phyloP scores from a whole-genome alignment of 2,329 filamentous ascomycete species.

The Sporothrix phasma region DNA sequence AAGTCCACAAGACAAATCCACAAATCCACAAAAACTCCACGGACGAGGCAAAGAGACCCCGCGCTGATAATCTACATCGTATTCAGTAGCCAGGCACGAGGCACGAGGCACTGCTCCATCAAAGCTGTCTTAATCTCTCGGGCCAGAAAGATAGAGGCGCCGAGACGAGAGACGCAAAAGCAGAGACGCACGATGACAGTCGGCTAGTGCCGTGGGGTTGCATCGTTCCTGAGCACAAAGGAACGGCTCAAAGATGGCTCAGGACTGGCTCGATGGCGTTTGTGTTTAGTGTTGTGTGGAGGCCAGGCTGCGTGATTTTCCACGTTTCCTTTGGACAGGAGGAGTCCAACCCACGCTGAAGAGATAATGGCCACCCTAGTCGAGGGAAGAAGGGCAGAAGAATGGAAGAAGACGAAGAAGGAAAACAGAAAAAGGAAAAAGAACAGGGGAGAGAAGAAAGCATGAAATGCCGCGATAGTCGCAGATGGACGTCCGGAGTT shows the following conservation, averaged over 20 bases:
- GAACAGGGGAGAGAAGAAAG: no score
- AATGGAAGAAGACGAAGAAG: background rate
- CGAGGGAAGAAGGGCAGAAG: background rate
- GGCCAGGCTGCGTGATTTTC: background rate
- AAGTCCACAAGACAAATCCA: no score
- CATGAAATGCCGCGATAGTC: background rate
- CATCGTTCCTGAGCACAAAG: background rate
- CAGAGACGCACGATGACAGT: background rate
- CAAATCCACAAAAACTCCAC: background rate
- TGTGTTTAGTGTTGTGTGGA: no score
- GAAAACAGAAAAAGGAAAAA: background rate
- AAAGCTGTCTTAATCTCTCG: background rate
- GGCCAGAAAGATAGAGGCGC: no score
- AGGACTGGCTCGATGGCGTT: background rate
- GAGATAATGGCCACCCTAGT: background rate
- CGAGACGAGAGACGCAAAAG: background rate
- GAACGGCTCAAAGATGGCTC: background rate
- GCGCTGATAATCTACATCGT: no score
- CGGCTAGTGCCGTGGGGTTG: constrained; percentile 1
- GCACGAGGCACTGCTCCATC: no score
- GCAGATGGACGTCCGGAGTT: background rate
- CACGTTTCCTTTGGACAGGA: background rate
- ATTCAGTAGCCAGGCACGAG: background rate
- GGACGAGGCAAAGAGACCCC: no score
- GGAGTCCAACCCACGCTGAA: background rate